phyloP scores from a whole-genome alignment of 345 rosid species.

The Hypericum perforatum region DNA sequence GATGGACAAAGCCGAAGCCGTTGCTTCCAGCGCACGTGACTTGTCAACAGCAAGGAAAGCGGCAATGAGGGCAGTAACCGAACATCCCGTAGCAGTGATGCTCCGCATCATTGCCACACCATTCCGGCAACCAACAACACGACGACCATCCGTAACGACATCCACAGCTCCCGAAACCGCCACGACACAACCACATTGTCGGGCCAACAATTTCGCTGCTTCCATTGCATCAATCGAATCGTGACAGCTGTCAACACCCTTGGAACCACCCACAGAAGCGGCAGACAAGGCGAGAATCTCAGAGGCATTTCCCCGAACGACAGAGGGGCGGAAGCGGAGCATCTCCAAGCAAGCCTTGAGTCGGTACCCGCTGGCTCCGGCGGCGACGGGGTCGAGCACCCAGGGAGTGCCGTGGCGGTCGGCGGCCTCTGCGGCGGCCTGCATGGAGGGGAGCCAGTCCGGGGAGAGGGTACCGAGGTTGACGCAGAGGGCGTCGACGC shows the following conservation, averaged over 20 bases:
- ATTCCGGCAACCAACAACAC: slow-evolving; percentile 50
- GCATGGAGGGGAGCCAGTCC: slow-evolving; percentile 73
- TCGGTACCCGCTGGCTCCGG: slow-evolving; percentile 65
- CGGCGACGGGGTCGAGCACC: slow-evolving; percentile 90
- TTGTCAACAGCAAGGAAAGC: slow-evolving; percentile 71
- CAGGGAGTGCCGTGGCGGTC: slow-evolving; percentile 49
- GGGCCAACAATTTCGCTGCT: slow-evolving; percentile 73
- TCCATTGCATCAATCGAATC: slow-evolving; percentile 67
- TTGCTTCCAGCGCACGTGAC: slow-evolving; percentile 50
- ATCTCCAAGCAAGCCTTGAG: slow-evolving; percentile 68
- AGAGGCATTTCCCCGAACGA: slow-evolving; percentile 81
- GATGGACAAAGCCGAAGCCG: slow-evolving; percentile 65
- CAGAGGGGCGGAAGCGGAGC: slow-evolving; percentile 45
- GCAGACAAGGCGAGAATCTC: slow-evolving; percentile 62
- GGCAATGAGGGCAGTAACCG: slow-evolving; percentile 64
- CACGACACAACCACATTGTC: slow-evolving; percentile 47
- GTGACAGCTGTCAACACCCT: slow-evolving; percentile 79
- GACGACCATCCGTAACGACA: slow-evolving; percentile 59
- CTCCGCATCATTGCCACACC: slow-evolving; percentile 83
- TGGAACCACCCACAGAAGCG: slow-evolving; percentile 43
- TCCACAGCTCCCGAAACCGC: slow-evolving; percentile 79
- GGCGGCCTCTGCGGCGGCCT: slow-evolving; percentile 48
- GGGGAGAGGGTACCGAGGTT: slow-evolving; percentile 71
- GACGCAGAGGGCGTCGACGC: slow-evolving; percentile 48
- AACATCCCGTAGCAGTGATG: slow-evolving; percentile 81